Conservation (phyloP, 805 yeast genomes). For the Grigorovia yakushimaensis region DNA sequence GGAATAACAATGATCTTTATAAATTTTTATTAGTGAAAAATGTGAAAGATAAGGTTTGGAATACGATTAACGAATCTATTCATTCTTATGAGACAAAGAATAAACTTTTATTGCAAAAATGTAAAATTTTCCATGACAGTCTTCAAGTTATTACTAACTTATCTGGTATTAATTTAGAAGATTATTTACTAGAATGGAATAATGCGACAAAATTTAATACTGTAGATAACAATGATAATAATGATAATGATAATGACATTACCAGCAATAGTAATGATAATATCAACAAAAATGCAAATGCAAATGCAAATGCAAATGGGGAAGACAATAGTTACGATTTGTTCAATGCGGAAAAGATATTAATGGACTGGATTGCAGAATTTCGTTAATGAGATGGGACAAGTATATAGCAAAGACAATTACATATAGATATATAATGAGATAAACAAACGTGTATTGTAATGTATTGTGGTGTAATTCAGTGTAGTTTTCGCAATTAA, state of each 20-base stretch:
- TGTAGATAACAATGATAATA: no score
- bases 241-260: no score
- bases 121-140: constrained; percentile 11
- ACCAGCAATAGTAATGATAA: not conserved
- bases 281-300: not conserved
- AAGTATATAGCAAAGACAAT: no score
- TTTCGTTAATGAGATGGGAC: constrained; percentile 2
- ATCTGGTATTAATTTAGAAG: constrained; percentile 12
- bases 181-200: constrained; percentile 11
- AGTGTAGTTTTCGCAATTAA: no score
- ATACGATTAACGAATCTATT: constrained; percentile 2
- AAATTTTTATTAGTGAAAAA: constrained; percentile 17
- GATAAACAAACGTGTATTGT: not conserved
- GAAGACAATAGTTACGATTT: not conserved
- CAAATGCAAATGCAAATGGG: not conserved
- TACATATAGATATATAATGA: not conserved
- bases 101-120: constrained; percentile 3
- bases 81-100: not conserved
- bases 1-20: constrained; percentile 20
- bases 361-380: constrained; percentile 19
- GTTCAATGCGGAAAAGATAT: constrained; percentile 14
- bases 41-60: constrained; percentile 22
- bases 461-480: no score
- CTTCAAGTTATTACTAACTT: constrained; percentile 7
- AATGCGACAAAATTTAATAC: not conserved